Evolutionary conservation across 371 early-diverging fungal species (phyloP), one percentile per base, ranked within the genome.

Genomic region (Syncephalastrum sp.): DNA sequence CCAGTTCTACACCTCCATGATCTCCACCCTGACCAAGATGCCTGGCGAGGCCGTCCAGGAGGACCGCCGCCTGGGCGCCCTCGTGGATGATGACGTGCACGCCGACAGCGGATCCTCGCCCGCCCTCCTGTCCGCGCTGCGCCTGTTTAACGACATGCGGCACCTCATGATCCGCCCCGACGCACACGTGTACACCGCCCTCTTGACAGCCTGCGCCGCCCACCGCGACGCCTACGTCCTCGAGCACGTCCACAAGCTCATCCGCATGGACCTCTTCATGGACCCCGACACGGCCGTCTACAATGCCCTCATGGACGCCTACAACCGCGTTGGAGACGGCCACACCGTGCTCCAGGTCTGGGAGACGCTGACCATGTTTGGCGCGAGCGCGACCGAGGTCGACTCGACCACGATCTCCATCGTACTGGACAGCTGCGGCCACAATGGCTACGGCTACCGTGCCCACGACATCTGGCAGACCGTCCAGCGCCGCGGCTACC

Each of bases 121-220:
- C 41, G 43, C 57, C 8, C 56, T 79, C 21, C 24, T 65, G 14
- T 61, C 69, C 13, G 72, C 77, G 3, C 56, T 76, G 24, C 49
- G 63, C 0, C 47, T 79, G 27, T 72, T 79, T 42, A 67, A 69
- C 12, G 80, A 79, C 59, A 79, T 79, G 80, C 65, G 77, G 24
- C 61, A 66, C 49, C 42, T 68, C 13, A 64, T 66, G 10, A 67
- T 75, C 2, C 67, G 61, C n/a, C 70, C 76, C 15, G 69, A 66
- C 23, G 55, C 68, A n/a, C 53, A 67, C n/a, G 74, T 69, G 44
- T 79, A 79, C 42, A 62, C 64, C 1, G 45, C 65, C 4, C 49
- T 79, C 38, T 44, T 79, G 17, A 42, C 67, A 50, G 70, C 72
- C 3, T 73, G 75, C 29, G 65, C 59, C 15, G 38, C 69, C 15